Conservation (phyloP, 371 early-diverging fungal species). For the Mucor sp. region DNA sequence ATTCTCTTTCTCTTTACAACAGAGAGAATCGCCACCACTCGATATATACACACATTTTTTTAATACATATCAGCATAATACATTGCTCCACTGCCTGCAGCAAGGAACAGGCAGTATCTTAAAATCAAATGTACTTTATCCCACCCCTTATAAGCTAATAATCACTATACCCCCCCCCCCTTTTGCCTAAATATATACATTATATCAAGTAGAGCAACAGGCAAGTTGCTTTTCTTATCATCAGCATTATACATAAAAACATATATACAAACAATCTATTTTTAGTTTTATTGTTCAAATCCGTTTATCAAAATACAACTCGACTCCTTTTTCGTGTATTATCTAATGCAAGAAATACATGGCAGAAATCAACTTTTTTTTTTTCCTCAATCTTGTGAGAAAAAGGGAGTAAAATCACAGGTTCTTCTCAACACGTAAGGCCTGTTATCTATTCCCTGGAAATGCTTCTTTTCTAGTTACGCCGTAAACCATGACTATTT, state of each 20-base stretch:
- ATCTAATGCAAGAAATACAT: not conserved
- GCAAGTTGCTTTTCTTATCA: not conserved
- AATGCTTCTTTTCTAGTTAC: not conserved
- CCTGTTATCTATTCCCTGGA: not conserved
- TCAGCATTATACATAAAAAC: too few relatives aligned
- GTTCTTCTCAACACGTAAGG: not conserved
- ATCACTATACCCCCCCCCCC: not conserved
- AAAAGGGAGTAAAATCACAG: not conserved
- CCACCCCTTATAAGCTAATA: not conserved
- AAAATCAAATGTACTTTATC: not conserved
- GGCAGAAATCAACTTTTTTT: conserved; percentile 2
- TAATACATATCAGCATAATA: not conserved
- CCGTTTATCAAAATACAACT: not conserved
- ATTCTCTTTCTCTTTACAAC: not conserved
- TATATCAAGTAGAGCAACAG: not conserved
- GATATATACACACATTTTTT: not conserved
- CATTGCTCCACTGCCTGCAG: not conserved
- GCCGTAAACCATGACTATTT: not conserved
- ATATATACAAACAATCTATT: not conserved
- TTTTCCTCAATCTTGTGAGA: not conserved
- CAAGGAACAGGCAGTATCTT: not conserved
- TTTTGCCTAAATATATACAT: not conserved
- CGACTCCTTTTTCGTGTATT: not conserved
- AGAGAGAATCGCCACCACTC: not conserved
- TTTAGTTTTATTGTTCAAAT: not conserved